These are phyloP conservation scores for Phytophthora capsici DNA, from an alignment of 352 stramenopile species.

Conservation along the genomic window DNA sequence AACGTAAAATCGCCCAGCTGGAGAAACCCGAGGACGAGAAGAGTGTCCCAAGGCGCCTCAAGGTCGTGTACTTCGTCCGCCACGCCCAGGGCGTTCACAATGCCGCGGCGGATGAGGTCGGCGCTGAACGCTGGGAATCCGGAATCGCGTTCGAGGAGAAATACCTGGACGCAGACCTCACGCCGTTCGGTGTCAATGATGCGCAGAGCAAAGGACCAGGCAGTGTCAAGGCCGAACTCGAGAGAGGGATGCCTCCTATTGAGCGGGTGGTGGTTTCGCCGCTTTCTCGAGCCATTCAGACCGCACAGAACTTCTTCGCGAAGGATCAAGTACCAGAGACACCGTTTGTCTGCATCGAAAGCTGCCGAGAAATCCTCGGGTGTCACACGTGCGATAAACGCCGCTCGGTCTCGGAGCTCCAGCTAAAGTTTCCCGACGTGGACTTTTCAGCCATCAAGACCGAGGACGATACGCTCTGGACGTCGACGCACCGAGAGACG, in stretches of 20 bases:
- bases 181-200: conserved; percentile 59
- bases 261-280: conserved; percentile 74
- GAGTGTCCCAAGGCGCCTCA: conserved; percentile 39
- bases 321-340: conserved; percentile 31
- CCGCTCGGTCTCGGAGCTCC: conserved; percentile 47
- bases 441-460: conserved; percentile 65
- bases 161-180: conserved; percentile 75
- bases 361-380: conserved; percentile 67
- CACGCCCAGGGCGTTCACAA: conserved; percentile 72
- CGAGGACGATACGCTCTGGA: conserved; percentile 67
- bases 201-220: conserved; percentile 30
- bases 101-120: neutral
- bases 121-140: conserved; percentile 53
- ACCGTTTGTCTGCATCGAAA: conserved; percentile 48
- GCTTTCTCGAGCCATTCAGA: conserved; percentile 40
- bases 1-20: conserved; percentile 25
- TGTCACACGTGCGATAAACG: conserved; percentile 79
- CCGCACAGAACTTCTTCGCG: conserved; percentile 21
- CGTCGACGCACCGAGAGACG: conserved; percentile 64
- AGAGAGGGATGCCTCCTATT: conserved; percentile 62
- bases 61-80: conserved; percentile 82
- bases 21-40: conserved; percentile 14
- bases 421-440: conserved; percentile 60
- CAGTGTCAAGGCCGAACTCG: conserved; percentile 44
- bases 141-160: conserved; percentile 61